A percentile compares a stretch with the other conserved stretches of the same genome.
These are phyloP conservation scores for Saturnispora gosingensis DNA, from an alignment of 805 yeast species.

Conservation along the genomic window DNA sequence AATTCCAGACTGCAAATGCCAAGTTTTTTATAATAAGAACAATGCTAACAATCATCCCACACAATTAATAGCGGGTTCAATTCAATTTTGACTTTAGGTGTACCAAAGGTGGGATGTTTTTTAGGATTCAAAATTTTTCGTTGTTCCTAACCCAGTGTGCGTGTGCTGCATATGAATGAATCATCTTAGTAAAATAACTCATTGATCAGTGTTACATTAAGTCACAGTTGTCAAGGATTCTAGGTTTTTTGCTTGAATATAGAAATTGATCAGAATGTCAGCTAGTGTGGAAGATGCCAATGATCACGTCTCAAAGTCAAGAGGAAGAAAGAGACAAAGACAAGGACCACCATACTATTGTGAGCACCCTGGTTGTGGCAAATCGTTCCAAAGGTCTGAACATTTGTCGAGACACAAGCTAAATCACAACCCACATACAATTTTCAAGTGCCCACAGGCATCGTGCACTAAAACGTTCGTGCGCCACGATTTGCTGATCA, in stretches of 20 bases:
- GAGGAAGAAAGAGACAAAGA: slow-evolving; percentile 14
- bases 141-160: not conserved
- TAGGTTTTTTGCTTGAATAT: not conserved
- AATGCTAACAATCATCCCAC: not conserved
- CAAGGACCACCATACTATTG: slow-evolving; percentile 30
- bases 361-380: slow-evolving; percentile 41
- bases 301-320: slow-evolving; percentile 1
- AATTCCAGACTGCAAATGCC: not conserved
- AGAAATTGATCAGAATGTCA: not conserved
- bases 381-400: slow-evolving; percentile 51
- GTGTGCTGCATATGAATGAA: not conserved
- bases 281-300: not conserved
- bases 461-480: slow-evolving; percentile 55
- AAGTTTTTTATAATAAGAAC: not conserved
- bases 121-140: not conserved
- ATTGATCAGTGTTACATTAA: not conserved
- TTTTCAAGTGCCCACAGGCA: slow-evolving; percentile 39
- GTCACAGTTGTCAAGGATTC: not conserved
- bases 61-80: not conserved
- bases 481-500: slow-evolving; percentile 42
- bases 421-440: slow-evolving; percentile 48
- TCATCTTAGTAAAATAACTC: not conserved
- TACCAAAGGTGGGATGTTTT: not conserved
- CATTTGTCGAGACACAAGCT: slow-evolving; percentile 57
- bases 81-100: not conserved